Evolutionary conservation across 2,329 filamentous ascomycete species (phyloP), one percentile per base, ranked within the genome.

Genomic region (Stachybotrys chartarum): DNA sequence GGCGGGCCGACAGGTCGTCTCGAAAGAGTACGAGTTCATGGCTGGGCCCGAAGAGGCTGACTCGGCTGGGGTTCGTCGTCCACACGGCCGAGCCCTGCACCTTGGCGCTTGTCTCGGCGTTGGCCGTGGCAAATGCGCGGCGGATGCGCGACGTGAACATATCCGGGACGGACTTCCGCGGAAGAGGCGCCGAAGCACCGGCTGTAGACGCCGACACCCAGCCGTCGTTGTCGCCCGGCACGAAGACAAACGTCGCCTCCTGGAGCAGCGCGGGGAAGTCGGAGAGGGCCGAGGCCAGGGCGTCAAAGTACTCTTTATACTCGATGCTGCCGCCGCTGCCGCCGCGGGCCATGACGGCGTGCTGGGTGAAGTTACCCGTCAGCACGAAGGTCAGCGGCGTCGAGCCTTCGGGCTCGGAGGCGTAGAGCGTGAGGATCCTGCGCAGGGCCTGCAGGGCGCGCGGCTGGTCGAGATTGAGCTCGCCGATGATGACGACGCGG

Each of bases 211-310:
- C 82, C 1, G 91, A 96, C 6, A 87, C 84, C 94, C 94, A 99
- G n/a, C 90, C 92, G 69, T 99, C 94, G 68, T 97, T 96, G 72
- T 97, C 93, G 32, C 94, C 94, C 0, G 94, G 94, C 0, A 97
- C 88, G 66, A 99, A 96, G 35, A 96, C 78, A 68, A 97, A 96
- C 0, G 89, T 93, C 6, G 89, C 87, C 30, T 82, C 81, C 55
- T 87, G 86, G 48, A 97, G 80, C 14, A 99, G 80, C 1, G 82
- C 79, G 3, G 91, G 90, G 66, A 91, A 97, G 61, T 97, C 91
- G 7, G 89, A 80, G 6, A 99, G 79, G 1, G 90, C 81, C 2
- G 86, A 85, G 3, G 94, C 93, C 12, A 99, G 81, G 8, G 86
- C 84, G 72, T 99, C 91, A 69, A 97, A 97, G 68, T 89, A 87